phyloP scores from a whole-genome alignment of 2,329 filamentous ascomycete species.

The Escovopsis weberi region DNA sequence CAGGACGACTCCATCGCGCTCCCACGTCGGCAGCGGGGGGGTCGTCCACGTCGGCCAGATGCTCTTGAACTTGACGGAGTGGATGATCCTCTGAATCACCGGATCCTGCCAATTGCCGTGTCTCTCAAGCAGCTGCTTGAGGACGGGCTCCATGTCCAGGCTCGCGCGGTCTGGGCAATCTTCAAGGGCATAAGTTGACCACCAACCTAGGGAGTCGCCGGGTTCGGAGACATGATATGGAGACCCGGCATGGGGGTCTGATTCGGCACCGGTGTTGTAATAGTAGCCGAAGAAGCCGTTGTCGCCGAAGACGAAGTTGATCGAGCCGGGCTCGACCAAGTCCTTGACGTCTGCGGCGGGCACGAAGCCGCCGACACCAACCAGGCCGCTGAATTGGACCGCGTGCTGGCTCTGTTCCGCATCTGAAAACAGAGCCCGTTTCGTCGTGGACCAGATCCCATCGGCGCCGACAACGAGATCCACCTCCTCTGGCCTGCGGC shows the following conservation, averaged over 20 bases:
- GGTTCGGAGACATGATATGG: conserved; percentile 8
- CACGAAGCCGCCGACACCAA: conserved; percentile 10
- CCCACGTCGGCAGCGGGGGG: conserved; percentile 10
- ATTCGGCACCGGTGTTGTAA: conserved; percentile 6
- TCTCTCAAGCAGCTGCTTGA: conserved; percentile 7
- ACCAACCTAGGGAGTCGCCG: conserved; percentile 9
- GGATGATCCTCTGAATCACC: conserved; percentile 7
- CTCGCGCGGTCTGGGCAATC: conserved; percentile 7
- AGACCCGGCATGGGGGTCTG: conserved; percentile 7
- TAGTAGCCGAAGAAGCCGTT: conserved; percentile 13
- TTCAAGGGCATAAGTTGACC: conserved; percentile 9
- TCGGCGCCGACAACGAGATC: conserved; percentile 15
- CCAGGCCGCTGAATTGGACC: conserved; percentile 11
- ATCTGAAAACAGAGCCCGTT: conserved; percentile 11
- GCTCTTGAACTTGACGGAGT: conserved; percentile 3
- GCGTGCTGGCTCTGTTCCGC: conserved; percentile 9
- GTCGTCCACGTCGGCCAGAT: conserved; percentile 12
- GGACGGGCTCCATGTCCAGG: conserved; percentile 8
- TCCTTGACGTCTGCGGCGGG: conserved; percentile 5
- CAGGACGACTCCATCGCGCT: conserved; percentile 10
- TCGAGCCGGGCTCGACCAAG: conserved; percentile 8
- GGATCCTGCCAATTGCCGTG: conserved; percentile 9
- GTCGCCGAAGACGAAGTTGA: conserved; percentile 11
- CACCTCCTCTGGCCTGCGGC: conserved; percentile 8
- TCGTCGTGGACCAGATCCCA: conserved; percentile 10